phyloP scores from a whole-genome alignment of 1,284 basidiomycete genomes.

The Ustilago esculenta region DNA sequence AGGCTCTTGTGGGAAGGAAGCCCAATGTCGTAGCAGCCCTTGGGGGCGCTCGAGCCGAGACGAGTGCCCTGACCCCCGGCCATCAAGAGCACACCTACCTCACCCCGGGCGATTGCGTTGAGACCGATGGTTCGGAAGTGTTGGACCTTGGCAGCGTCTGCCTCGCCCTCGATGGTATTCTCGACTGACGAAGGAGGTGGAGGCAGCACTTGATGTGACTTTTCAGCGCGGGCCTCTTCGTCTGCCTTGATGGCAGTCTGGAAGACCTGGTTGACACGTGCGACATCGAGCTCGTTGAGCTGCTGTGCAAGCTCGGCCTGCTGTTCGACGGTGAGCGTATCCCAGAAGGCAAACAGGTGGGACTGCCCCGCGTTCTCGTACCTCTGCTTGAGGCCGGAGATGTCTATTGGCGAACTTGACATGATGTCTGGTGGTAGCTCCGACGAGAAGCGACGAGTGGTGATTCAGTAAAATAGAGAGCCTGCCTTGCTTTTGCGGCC shows the following conservation, averaged over 20 bases:
- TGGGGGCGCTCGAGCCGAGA: constrained; percentile 88
- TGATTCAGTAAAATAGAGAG: no score
- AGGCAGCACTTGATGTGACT: constrained; percentile 65
- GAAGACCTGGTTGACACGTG: constrained; percentile 90
- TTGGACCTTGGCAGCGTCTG: constrained; percentile 68
- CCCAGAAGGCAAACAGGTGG: constrained; percentile 90
- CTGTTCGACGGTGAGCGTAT: constrained; percentile 76
- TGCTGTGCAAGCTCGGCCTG: constrained; percentile 77
- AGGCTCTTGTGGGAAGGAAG: constrained; percentile 91
- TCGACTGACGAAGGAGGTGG: constrained; percentile 52
- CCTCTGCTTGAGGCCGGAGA: constrained; percentile 36
- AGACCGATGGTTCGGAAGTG: constrained; percentile 76
- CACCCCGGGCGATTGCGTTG: constrained; percentile 79
- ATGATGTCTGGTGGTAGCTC: no score
- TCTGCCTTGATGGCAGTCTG: constrained; percentile 79
- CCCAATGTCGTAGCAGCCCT: constrained; percentile 97
- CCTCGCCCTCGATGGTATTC: constrained; percentile 53
- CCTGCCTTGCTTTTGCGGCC: no score
- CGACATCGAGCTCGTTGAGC: constrained; percentile 83
- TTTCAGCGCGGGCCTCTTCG: constrained; percentile 70
- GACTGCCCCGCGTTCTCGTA: constrained; percentile 80
- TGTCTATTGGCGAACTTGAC: constrained; percentile 34
- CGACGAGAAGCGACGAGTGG: no score
- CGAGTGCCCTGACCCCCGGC: constrained; percentile 98
- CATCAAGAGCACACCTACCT: constrained; percentile 93